Evolutionary conservation across 116 monocot species (phyloP).

Genomic region (Cymodocea nodosa): DNA sequence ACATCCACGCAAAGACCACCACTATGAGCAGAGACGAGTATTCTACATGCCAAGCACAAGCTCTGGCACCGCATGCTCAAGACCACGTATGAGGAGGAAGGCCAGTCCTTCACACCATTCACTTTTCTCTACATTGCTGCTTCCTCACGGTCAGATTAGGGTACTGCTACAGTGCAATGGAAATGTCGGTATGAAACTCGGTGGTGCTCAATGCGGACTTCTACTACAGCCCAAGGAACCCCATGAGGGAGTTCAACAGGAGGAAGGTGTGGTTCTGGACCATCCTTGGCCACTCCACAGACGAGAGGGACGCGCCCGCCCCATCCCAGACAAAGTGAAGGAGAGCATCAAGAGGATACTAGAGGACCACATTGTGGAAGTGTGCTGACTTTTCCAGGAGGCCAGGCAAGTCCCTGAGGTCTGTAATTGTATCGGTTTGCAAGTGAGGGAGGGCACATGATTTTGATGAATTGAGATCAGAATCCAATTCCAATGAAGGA

Average conservation of each 20-base stretch:
- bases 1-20: not conserved
- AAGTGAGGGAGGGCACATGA: no score
- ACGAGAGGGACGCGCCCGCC: not conserved
- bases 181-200: not conserved
- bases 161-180: not conserved
- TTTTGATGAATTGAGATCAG: no score
- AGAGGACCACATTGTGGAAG: not conserved
- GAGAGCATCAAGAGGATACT: not conserved
- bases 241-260: not conserved
- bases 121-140: no score
- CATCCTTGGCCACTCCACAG: not conserved
- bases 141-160: no score
- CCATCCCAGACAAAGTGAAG: not conserved
- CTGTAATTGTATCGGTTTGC: not conserved
- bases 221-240: conserved; percentile 2
- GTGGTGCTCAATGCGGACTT: conserved; percentile 7
- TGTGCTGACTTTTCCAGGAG: conserved; percentile 8
- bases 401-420: conserved; percentile 6
- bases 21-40: not conserved
- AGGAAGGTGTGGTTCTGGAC: conserved; percentile 6
- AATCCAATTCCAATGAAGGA: no score
- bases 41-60: not conserved
- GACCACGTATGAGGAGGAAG: conserved; percentile 10
- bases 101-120: no score
- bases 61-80: conserved; percentile 24